Evolutionary conservation across 805 yeast species (phyloP), one percentile per base, ranked within the genome.

Genomic region (Zygotorulaspora sp.): DNA sequence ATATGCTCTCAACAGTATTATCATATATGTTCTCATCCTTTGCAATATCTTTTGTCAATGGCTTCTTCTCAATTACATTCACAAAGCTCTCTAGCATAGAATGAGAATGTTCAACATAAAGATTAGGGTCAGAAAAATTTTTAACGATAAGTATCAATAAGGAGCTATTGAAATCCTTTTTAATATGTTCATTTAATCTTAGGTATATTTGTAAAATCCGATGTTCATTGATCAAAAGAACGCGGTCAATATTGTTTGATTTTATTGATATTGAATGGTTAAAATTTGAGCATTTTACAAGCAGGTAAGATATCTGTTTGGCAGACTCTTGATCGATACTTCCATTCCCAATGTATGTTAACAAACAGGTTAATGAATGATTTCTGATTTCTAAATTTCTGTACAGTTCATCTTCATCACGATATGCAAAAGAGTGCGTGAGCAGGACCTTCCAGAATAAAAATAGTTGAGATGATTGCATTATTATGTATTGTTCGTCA

Each of bases 381-480:
- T 75, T 69, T 43, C 82, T 70, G 5, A 78, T 68, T 46, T 77
- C 79, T 35, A 66, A 58, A 37, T 60, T 69, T 57, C 67, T 63
- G 12, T 58, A 55, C 2, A 70, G 52, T 12, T 57, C 66, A 15
- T 61, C 62, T 17, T 58, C 62, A 19, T 53, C 55, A 3, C 60
- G 52, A 11, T 71, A 64, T 10, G 71, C 68, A 37, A 72, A 68
- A 2, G 74, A 65, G 31, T 74, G 75, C 1, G 76, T 71, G 25
- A 78, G 50, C 6, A 80, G 63, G 29, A 73, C 70, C 44, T 78
- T 78, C 89, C 89, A 83, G 40, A 82, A 65, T 7, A 68, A 57
- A 31, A 83, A 58, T 34, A 83, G 65, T 47, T 80, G 86, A 2
- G 78, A 70, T 10, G 72, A 62, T 45, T 80, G 80, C 39, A 76